phyloP scores from a whole-genome alignment of 805 yeast genomes.

The Kuraishia borneana region DNA sequence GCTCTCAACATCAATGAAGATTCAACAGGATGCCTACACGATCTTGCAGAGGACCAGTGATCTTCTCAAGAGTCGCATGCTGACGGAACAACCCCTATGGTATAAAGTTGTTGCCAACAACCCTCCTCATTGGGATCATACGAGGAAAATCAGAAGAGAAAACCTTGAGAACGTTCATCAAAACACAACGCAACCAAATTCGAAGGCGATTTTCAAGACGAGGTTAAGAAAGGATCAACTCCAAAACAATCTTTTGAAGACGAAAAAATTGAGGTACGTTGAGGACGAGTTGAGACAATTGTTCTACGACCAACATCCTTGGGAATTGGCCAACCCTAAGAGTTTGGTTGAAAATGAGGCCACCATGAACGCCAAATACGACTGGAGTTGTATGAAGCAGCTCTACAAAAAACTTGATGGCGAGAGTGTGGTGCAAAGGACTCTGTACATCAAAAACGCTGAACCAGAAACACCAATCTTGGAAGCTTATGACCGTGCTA shows the following conservation, averaged over 20 bases:
- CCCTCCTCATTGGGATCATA: constrained; percentile 66
- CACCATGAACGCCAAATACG: constrained; percentile 34
- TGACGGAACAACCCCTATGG: constrained; percentile 77
- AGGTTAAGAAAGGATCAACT: constrained; percentile 26
- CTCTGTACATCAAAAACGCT: constrained; percentile 36
- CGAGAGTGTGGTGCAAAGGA: constrained; percentile 75
- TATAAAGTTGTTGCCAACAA: constrained; percentile 69
- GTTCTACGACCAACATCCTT: constrained; percentile 90
- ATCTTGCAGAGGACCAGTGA: constrained; percentile 77
- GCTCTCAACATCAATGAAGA: constrained; percentile 63
- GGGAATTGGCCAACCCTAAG: constrained; percentile 94
- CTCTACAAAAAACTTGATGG: constrained; percentile 71
- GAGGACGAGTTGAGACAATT: constrained; percentile 78
- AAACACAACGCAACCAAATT: constrained; percentile 7
- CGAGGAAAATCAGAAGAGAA: constrained; percentile 20
- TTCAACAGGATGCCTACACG: constrained; percentile 63
- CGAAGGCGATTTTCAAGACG: constrained; percentile 30
- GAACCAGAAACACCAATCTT: constrained; percentile 23
- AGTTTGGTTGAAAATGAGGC: constrained; percentile 68
- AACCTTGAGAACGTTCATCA: constrained; percentile 12
- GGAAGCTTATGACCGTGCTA: constrained; percentile 76
- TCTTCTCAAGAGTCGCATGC: constrained; percentile 58
- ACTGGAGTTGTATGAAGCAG: constrained; percentile 79
- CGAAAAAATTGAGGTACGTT: constrained; percentile 43
- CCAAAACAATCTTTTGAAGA: constrained; percentile 31